Conservation (phyloP, 2,329 filamentous ascomycete genomes). For the Cryoendolithus antarcticus region DNA sequence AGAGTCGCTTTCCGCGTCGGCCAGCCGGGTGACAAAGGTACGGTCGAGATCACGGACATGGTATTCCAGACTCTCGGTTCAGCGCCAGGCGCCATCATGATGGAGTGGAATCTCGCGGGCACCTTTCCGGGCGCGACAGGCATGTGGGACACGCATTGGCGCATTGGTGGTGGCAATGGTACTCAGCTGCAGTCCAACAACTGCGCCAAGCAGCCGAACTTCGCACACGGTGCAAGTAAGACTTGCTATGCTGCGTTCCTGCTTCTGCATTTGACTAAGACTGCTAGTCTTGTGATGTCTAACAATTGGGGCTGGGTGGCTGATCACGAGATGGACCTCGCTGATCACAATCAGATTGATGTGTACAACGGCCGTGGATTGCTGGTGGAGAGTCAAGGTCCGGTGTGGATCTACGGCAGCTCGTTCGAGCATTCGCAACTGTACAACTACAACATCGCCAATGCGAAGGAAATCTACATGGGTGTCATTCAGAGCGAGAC, state of each 20-base stretch:
- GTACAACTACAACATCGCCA: slow-evolving; percentile 73
- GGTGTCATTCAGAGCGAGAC: slow-evolving; percentile 81
- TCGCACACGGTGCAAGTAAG: slow-evolving; percentile 37
- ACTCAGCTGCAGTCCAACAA: slow-evolving; percentile 61
- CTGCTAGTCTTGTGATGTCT: slow-evolving; percentile 61
- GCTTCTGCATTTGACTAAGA: slow-evolving; percentile 36
- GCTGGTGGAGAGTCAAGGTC: slow-evolving; percentile 48
- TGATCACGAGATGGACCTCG: slow-evolving; percentile 75
- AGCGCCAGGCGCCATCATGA: slow-evolving; percentile 74
- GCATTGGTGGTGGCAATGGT: slow-evolving; percentile 39
- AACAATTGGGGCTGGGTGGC: slow-evolving; percentile 90
- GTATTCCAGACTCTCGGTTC: slow-evolving; percentile 75
- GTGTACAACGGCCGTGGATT: slow-evolving; percentile 81
- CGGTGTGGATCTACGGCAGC: slow-evolving; percentile 51
- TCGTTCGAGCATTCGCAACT: slow-evolving; percentile 47
- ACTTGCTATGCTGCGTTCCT: slow-evolving; percentile 61
- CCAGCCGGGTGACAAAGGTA: slow-evolving; percentile 59
- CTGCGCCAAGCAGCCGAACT: slow-evolving; percentile 62
- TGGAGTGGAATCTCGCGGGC: slow-evolving; percentile 79
- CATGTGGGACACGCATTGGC: slow-evolving; percentile 90
- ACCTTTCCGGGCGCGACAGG: slow-evolving; percentile 54
- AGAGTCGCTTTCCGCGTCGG: slow-evolving; percentile 80
- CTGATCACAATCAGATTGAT: slow-evolving; percentile 60
- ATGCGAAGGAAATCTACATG: slow-evolving; percentile 70
- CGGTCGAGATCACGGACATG: slow-evolving; percentile 77